These are phyloP conservation scores for Trichoderma gracile DNA, from an alignment of 2,329 filamentous ascomycete genomes.

Conservation along the genomic window DNA sequence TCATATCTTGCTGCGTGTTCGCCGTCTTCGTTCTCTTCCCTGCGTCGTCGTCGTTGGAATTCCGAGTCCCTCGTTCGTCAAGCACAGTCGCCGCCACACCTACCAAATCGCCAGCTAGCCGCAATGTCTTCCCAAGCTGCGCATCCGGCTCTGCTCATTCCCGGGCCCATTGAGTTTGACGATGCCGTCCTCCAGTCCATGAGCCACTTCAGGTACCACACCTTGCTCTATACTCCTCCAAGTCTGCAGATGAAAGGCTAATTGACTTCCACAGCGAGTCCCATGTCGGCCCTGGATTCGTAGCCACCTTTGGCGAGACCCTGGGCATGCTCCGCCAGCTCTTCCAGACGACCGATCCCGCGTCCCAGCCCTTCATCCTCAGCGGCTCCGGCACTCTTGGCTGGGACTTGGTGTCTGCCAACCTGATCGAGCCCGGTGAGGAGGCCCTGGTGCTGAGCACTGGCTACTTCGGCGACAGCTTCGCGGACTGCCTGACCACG, in stretches of 20 bases:
- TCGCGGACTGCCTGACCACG: conserved; percentile 85
- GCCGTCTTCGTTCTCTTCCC: conserved; percentile 12
- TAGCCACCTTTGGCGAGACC: conserved; percentile 87
- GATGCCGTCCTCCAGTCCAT: conserved; percentile 94
- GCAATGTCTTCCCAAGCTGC: conserved; percentile 63
- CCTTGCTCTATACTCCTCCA: background rate
- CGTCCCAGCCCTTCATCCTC: conserved; percentile 88
- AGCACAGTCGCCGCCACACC: background rate
- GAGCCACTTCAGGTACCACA: conserved; percentile 80
- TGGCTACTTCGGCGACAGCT: conserved; percentile 95
- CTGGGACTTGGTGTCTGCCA: conserved; percentile 95
- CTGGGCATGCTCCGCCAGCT: conserved; percentile 86
- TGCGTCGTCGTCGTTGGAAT: conserved; percentile 28
- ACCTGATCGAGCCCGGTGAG: conserved; percentile 85
- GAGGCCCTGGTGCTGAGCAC: conserved; percentile 91
- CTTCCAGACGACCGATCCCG: conserved; percentile 82
- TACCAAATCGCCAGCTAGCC: conserved; percentile 32
- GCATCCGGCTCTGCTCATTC: conserved; percentile 82
- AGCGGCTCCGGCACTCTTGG: conserved; percentile 93
- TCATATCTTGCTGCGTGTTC: background rate
- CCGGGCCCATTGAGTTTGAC: conserved; percentile 96
- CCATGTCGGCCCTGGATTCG: conserved; percentile 87
- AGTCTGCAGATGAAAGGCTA: conserved; percentile 29
- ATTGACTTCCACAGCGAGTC: conserved; percentile 66
- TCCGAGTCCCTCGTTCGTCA: conserved; percentile 25